Base-by-base conservation (phyloP, 176 grass and related monocot species). In the Thalia dealbata region DNA sequence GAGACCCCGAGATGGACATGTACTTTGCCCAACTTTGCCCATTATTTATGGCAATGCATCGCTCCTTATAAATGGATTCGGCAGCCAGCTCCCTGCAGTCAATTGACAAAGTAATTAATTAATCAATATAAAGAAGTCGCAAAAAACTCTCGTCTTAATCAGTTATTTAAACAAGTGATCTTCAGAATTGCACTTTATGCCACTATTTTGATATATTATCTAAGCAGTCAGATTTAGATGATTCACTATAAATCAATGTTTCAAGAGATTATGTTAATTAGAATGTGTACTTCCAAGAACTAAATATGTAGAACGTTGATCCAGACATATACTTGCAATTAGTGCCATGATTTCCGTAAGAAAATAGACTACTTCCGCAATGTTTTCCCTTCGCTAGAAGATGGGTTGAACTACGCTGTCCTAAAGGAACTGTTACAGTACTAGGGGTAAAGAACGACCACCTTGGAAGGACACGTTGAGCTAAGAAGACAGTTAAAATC, bases 11-110 rank as follows among this genome's bases (percentile, higher is more conserved):
- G 74, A 92, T 88, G 24, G 85, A 87, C 93, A 97, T 97, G 44
- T 97, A 97, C 73, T 97, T 97, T 54, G 82, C 83, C 93, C 93
- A 97, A 79, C 87, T 87, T 44, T 76, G 82, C 25, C 93, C 89
- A 19, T 92, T 51, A 70, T 88, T 76, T 32, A 97, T 85, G 50
- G 78, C 42, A 0, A 86, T 88, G 21, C 93, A 91, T 69, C 93
- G 82, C 63, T 97, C 89, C 67, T 83, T 97, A 78, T 97, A 97
- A 62, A 97, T 92, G 38, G 93, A 89, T 73, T 97, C 87, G 0
- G 90, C 90, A 9, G 93, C 93, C 10, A 75, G 70, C 83, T 97
- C 89, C 76, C 93, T 97, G 75, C 29, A 76, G 67, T 23, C 67
- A 70, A 46, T 35, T 19, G 64, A 27, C 28, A 64, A 41, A 13